These are phyloP conservation scores for Pilatotrama ljubarskyi DNA, from an alignment of 768 basidiomycete genomes.

Conservation along the genomic window DNA sequence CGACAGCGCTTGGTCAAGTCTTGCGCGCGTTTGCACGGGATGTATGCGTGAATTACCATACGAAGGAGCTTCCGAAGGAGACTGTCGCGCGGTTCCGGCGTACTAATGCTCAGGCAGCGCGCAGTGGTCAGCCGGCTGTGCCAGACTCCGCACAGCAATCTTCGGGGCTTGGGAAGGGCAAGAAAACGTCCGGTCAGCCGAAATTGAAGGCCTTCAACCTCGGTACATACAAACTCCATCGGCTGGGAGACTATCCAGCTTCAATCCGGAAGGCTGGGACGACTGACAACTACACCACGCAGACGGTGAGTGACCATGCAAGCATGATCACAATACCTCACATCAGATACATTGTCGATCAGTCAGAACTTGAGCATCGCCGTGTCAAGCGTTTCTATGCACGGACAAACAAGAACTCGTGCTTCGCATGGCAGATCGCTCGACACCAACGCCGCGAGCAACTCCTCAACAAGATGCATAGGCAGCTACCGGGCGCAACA, in stretches of 20 bases:
- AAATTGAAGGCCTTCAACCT: conserved; percentile 19
- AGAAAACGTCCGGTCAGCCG: neutral
- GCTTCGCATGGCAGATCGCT: conserved; percentile 7
- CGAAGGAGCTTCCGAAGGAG: conserved; percentile 7
- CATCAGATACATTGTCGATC: too few relatives aligned
- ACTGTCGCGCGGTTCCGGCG: too few relatives aligned
- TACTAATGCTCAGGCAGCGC: neutral
- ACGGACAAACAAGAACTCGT: conserved; percentile 12
- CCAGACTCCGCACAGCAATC: neutral
- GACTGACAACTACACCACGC: conserved; percentile 14
- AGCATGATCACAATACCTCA: too few relatives aligned
- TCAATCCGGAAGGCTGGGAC: conserved; percentile 1
- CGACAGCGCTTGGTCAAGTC: conserved; percentile 30
- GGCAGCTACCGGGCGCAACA: too few relatives aligned
- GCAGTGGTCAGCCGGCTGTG: neutral
- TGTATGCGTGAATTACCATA: conserved; percentile 30
- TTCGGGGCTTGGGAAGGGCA: neutral
- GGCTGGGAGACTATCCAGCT: conserved; percentile 22
- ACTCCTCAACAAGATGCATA: conserved; percentile 7
- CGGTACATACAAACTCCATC: conserved; percentile 31
- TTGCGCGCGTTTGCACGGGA: conserved; percentile 35
- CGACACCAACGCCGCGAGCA: conserved; percentile 22
- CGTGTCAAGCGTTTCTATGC: conserved; percentile 5
- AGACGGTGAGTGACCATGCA: conserved; percentile 19
- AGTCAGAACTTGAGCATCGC: conserved; percentile 22